Percentiles rank a stretch among this genome's conserved stretches.
Conservation (phyloP, 139 green algal species). For the Asterochloris erici region DNA sequence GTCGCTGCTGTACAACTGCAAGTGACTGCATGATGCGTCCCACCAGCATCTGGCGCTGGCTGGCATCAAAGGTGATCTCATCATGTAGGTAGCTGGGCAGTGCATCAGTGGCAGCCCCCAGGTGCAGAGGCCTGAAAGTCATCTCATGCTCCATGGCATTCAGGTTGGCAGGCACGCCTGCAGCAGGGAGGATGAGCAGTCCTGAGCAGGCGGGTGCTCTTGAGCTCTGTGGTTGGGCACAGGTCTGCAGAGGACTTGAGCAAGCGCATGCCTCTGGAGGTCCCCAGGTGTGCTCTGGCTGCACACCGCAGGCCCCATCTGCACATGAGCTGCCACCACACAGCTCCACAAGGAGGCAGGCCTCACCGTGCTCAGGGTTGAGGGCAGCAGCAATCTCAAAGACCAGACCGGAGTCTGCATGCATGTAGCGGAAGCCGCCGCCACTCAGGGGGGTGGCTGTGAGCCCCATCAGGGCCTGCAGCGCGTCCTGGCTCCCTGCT, state of each 20-base stretch:
- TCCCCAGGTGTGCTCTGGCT: no score
- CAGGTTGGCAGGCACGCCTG: not conserved
- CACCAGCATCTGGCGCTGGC: conserved; percentile 17
- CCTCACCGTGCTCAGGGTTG: not conserved
- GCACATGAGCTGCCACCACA: not conserved
- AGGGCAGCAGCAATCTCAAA: conserved; percentile 31
- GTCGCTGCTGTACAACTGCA: not conserved
- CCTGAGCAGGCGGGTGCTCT: not conserved
- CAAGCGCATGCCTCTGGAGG: no score
- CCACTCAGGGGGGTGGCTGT: conserved; percentile 14
- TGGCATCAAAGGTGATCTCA: conserved; percentile 16
- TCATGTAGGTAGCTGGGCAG: conserved; percentile 16
- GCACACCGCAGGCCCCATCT: no score
- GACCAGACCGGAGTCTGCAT: conserved; percentile 17
- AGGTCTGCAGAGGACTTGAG: no score
- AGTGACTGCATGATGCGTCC: conserved; percentile 24
- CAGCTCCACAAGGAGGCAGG: no score
- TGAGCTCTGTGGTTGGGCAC: no score
- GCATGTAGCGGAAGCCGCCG: conserved; percentile 29
- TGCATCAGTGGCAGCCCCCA: conserved; percentile 16
- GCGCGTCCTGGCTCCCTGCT: conserved; percentile 6
- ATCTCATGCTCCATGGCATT: not conserved
- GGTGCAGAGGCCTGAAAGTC: conserved; percentile 15
- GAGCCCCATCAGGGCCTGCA: conserved; percentile 32
- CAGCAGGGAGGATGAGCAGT: not conserved